These are phyloP conservation scores for Xylariaceae sp. DNA, from an alignment of 2,329 filamentous ascomycete species.

Conservation along the genomic window DNA sequence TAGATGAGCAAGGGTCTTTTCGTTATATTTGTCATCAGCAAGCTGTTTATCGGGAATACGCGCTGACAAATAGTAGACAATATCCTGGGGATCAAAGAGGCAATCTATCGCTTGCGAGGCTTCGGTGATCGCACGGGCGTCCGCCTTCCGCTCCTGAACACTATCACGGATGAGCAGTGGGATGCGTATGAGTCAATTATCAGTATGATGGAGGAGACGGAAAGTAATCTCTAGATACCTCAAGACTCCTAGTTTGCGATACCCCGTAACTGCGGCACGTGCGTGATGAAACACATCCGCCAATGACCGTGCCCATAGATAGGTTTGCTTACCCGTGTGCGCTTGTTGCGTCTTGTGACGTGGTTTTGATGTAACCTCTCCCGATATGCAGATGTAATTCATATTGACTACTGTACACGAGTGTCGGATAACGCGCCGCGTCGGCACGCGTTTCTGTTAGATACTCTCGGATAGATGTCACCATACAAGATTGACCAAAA, in stretches of 20 bases:
- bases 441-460: too few species aligned
- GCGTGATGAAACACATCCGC: conserved; percentile 9
- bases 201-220: conserved; percentile 15
- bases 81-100: conserved; percentile 17
- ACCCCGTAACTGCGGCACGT: conserved; percentile 10
- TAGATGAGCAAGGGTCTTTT: not conserved
- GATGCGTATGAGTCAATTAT: conserved; percentile 11
- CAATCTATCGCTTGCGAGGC: conserved; percentile 14
- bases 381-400: conserved; percentile 7
- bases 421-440: not conserved
- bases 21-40: not conserved
- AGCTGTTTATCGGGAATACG: not conserved
- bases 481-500: too few species aligned
- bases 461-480: too few species aligned
- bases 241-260: conserved; percentile 6
- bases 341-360: conserved; percentile 11
- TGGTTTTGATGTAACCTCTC: conserved; percentile 5
- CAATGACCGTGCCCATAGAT: conserved; percentile 12
- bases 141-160: conserved; percentile 13
- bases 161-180: conserved; percentile 17
- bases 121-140: conserved; percentile 15
- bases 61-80: conserved; percentile 12
- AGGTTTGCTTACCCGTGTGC: conserved; percentile 8
- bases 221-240: conserved; percentile 12
- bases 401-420: conserved; percentile 7